Base-by-base conservation (phyloP, 768 basidiomycete species). In the Tremella yokohamensis region DNA sequence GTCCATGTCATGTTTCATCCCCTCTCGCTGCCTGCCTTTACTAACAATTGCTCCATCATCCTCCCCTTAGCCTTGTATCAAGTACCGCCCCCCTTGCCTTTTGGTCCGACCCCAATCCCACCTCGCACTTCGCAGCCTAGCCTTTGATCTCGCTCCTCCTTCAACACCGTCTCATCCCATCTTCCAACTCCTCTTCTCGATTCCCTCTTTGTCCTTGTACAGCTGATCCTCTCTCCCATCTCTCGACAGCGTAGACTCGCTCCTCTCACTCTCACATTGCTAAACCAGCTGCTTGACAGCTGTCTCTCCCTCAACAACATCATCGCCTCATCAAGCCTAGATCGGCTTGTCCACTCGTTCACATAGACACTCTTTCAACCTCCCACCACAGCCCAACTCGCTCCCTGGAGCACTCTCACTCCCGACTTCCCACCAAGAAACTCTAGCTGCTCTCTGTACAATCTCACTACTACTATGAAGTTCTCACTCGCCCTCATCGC, bases 281-380 rank as follows among this genome's bases (percentile, higher is more conserved):
- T 45, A 16, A 22, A 4, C 4, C 15, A 18, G 42, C 29, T 34
- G 29, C 29, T 34, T 34, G 29, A 6, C 29, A 34, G 29, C 29
- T 34, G 29, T 34, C 29, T 34, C 29, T 34, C 29, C 6, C 29
- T 34, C 29, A 11, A 34, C 29, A 11, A 34, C 6, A 4, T 11
- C 29, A 34, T n/a, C n/a, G n/a, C 29, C 29, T 6, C 4, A 34
- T 11, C 29, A 34, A 34, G 29, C 29, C 29, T 34, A 34, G 29
- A 34, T 45, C n/a, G 42, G 42, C 42, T 45, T 22, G 42, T 45
- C 42, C 42, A 45, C 22, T 45, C 42, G 8, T 45, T 45, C 42
- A 8, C 42, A 45, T 45, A 34, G n/a, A 45, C 42, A 15, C 42
- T 45, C 42, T 6, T 45, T 45, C 42, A n/a, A 18, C 42, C 22